Evolutionary conservation across 225 moss, liverwort and hornwort species (phyloP), one percentile per base, ranked within the genome.

Genomic region (Sphagnum contortum): DNA sequence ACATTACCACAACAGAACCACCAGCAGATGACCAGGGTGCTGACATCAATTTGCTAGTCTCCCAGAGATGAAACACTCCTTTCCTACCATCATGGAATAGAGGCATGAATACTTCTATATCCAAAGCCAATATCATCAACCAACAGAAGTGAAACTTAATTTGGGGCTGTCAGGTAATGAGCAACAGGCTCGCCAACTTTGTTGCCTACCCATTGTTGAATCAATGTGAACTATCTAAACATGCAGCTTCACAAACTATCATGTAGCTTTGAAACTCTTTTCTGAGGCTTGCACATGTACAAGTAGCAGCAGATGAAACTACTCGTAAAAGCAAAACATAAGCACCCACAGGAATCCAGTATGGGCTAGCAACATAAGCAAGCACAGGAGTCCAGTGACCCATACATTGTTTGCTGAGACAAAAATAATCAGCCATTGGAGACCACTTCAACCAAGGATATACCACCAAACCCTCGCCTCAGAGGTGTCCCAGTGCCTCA

Each of bases 361-460:
- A 29, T 29, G 29, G 29, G 29, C 29, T 29, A 29, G 1, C 29
- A 29, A 29, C 29, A 29, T 29, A 29, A 29, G 29, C 29, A 29
- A 29, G 29, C 29, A 29, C 29, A 29, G 29, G 29, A 29, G 29
- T 29, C 29, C 29, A 60, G 57, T 48, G 13, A 13, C 13, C 12
- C 87, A 84, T 79, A 94, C 94, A 82, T 29, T 61, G 75, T 91
- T 93, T 62, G 93, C 87, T 61, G 93, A 93, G 29, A 98, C 66
- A 57, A 98, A 98, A 78, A 69, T 98, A 98, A 73, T 98, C 98
- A 47, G 90, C 98, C n/a, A 81, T 88, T 3, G 98, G 98, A 54
- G 98, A 90, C 93, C 98, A 98, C 72, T 84, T 93, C 8, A 98
- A 71, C 74, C 74, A 98, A 79, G 50, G 91, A 86, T 56, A 87